phyloP scores from a whole-genome alignment of 176 grass and related monocot species.

The Musa itinerans region DNA sequence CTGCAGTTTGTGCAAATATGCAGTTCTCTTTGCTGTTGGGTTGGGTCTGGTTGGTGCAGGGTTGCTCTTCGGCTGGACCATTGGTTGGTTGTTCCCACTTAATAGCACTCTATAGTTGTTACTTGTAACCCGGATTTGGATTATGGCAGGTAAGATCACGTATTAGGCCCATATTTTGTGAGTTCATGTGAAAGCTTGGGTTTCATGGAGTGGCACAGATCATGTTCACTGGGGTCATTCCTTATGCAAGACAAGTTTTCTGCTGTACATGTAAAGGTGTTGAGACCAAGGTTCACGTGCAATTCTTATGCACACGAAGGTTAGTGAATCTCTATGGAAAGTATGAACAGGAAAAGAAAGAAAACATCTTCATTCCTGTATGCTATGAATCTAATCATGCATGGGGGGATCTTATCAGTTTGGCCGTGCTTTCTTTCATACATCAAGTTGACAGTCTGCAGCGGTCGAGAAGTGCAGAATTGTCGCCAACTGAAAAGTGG shows the following conservation, averaged over 20 bases:
- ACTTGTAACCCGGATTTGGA: neutral
- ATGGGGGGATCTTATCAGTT: too few relatives aligned
- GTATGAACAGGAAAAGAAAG: neutral
- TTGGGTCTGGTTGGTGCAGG: conserved; percentile 63
- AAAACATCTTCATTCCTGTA: neutral
- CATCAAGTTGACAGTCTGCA: too few relatives aligned
- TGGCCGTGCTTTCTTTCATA: too few relatives aligned
- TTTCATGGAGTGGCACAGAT: neutral
- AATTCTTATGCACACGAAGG: neutral
- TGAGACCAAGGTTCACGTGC: neutral
- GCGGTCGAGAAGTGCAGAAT: too few relatives aligned
- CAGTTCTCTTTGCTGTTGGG: conserved; percentile 54
- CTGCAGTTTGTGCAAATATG: conserved; percentile 28
- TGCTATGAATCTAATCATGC: neutral
- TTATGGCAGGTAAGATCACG: neutral
- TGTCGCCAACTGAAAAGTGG: too few relatives aligned
- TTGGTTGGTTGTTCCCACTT: conserved; percentile 57
- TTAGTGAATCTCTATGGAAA: neutral
- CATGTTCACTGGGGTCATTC: neutral
- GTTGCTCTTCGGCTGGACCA: conserved; percentile 82
- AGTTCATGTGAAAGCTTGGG: neutral
- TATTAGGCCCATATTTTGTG: neutral
- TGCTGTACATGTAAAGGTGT: neutral
- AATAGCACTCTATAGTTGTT: neutral
- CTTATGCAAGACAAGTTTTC: neutral